Base-by-base conservation (phyloP, 1,139 yeast genomes). In the Saccharomyces uvarum region DNA sequence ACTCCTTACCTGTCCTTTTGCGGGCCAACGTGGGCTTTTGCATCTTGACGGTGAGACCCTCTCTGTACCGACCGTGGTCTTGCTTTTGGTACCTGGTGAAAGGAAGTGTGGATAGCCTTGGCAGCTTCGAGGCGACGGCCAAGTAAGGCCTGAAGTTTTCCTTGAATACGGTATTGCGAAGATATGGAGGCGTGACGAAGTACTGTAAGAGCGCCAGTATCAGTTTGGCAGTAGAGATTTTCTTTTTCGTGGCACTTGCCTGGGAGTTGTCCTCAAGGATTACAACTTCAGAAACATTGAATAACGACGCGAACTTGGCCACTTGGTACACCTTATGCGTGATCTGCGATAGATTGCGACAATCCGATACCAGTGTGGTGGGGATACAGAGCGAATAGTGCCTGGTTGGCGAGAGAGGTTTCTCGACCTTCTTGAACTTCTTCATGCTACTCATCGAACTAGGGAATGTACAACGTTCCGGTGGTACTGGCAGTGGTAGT, bases 141-240 rank as follows among this genome's bases (percentile, higher is more conserved):
- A 88, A 83, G 61, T 83, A 78, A 24, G 70, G 64, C 32, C 67
- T 59, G 53, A 70, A 71, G 26, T 74, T 68, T 53, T 75, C 72
- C 56, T 77, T 76, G 71, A 90, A 87, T 8, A 85, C 77, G 0
- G 84, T 72, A 58, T 83, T 82, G 26, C 85, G 79, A 46, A 90
- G 75, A 65, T 90, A 88, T 51, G 91, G 88, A 1, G 97, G 97
- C 0, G 97, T 90, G 14, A 90, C 81, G 64, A 88, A 88, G 66
- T 75, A 90, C 67, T 89, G 96, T 53, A 90, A 73, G 53, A 90
- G 74, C 1, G 85, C 77, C 0, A 95, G 95, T 49, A 88, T 75
- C 16, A 83, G 65, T 65, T 84, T 71, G 0, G 83, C 73, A 51
- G 79, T 75, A 57, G 58, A 71, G 57, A 54, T 65, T 59, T 54